Conservation (phyloP, 139 green algal genomes). For the Zygnema cylindricum region DNA sequence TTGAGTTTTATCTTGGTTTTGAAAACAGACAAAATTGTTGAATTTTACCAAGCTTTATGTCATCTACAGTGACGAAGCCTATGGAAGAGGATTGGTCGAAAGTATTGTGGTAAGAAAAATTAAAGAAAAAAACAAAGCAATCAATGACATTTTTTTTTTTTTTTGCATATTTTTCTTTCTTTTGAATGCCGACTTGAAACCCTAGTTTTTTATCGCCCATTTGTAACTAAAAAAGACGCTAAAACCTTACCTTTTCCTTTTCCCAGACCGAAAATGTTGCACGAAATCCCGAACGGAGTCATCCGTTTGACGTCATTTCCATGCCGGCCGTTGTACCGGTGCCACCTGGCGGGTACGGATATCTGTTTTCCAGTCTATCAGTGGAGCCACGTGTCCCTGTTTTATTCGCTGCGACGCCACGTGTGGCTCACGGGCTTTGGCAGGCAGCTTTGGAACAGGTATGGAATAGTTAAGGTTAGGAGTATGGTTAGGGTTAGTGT, state of each 20-base stretch:
- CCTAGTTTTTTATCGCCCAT: no score
- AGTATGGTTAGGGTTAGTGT: no score
- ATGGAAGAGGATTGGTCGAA: constrained; percentile 16
- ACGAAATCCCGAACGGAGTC: background rate
- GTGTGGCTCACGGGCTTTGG: constrained; percentile 14
- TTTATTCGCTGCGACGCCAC: background rate
- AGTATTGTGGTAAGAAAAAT: constrained; percentile 13
- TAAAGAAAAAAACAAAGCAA: background rate
- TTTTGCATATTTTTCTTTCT: no score
- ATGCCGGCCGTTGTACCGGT: background rate
- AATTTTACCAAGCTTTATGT: constrained; percentile 32
- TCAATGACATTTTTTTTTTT: no score
- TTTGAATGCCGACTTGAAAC: no score
- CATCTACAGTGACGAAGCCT: constrained; percentile 33
- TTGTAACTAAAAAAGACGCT: no score
- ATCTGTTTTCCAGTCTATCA: background rate
- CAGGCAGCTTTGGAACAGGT: constrained; percentile 9
- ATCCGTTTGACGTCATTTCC: background rate
- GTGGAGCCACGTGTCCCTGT: constrained; percentile 4
- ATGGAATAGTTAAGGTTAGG: background rate
- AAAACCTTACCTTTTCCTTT: constrained; percentile 9
- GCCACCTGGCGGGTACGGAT: constrained; percentile 1
- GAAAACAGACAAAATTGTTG: background rate
- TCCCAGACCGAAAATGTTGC: background rate
- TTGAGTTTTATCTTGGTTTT: background rate